Conservation (phyloP, 208 protist species). For the Trypanosoma cruzi region DNA sequence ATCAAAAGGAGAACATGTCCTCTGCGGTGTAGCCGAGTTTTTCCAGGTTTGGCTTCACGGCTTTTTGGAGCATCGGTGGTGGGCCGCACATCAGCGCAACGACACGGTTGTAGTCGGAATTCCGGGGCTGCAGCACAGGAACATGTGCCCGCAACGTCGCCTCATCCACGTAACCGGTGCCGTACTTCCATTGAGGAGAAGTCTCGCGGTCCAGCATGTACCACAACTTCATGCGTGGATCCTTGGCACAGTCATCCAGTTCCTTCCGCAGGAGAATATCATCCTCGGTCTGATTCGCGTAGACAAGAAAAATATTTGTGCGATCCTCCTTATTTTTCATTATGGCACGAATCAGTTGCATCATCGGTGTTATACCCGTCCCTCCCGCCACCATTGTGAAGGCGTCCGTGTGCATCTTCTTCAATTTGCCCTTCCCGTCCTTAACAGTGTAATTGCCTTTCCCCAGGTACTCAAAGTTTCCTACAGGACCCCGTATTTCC, state of each 20-base stretch:
- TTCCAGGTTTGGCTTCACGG: conserved; percentile 81
- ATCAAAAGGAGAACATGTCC: conserved; percentile 78
- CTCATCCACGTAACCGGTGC: conserved; percentile 65
- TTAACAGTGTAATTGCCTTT: conserved; percentile 28
- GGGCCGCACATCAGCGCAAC: conserved; percentile 89
- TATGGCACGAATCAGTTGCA: conserved; percentile 92
- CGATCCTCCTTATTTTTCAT: conserved; percentile 64
- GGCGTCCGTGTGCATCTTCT: conserved; percentile 38
- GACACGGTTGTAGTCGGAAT: conserved; percentile 32
- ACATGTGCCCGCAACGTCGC: conserved; percentile 80
- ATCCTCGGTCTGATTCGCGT: conserved; percentile 85
- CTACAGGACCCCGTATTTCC: conserved; percentile 89
- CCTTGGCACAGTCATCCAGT: conserved; percentile 66
- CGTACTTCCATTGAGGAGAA: conserved; percentile 65
- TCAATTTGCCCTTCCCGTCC: conserved; percentile 4
- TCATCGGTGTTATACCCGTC: conserved; percentile 93
- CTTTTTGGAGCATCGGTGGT: conserved; percentile 83
- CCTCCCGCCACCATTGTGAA: conserved; percentile 81
- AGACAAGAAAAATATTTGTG: conserved; percentile 87
- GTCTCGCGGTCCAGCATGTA: conserved; percentile 70
- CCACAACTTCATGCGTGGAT: conserved; percentile 66
- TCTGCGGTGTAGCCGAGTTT: conserved; percentile 72
- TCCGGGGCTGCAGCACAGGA: conserved; percentile 43
- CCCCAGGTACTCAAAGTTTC: conserved; percentile 89
- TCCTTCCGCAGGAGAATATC: conserved; percentile 92